Evolutionary conservation across 2,329 filamentous ascomycete genomes (phyloP).

Genomic region (Phaeosphaeria sp.): DNA sequence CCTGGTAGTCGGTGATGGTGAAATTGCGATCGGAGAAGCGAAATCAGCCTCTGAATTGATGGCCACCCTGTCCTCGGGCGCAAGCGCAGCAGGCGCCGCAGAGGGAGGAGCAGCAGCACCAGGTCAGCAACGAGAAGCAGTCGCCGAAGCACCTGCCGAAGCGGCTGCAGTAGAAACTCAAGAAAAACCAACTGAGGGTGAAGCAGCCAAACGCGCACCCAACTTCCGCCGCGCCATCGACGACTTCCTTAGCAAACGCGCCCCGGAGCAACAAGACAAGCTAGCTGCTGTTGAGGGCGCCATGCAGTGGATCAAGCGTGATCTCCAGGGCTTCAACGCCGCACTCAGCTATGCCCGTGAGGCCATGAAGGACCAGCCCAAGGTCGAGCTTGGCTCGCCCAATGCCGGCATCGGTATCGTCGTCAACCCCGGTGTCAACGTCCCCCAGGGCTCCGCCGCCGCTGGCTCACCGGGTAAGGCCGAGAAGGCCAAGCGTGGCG

Average conservation of each 20-base stretch:
- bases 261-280: slow-evolving; percentile 20
- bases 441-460: slow-evolving; percentile 46
- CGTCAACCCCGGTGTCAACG: slow-evolving; percentile 48
- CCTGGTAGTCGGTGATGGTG: slow-evolving; percentile 62
- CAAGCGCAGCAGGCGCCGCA: slow-evolving; percentile 33
- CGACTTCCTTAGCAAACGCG: slow-evolving; percentile 36
- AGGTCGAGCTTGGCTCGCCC: slow-evolving; percentile 58
- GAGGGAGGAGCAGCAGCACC: slow-evolving; percentile 21
- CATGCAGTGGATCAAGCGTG: slow-evolving; percentile 54
- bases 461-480: slow-evolving; percentile 30
- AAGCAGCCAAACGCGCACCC: slow-evolving; percentile 30
- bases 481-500: slow-evolving; percentile 29
- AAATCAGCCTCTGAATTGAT: slow-evolving; percentile 52
- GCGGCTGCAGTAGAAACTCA: slow-evolving; percentile 15
- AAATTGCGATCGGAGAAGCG: slow-evolving; percentile 56
- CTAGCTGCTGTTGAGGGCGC: slow-evolving; percentile 42
- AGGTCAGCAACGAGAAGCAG: slow-evolving; percentile 26
- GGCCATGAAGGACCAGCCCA: slow-evolving; percentile 55
- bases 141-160: slow-evolving; percentile 10
- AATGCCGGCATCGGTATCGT: slow-evolving; percentile 51
- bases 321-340: slow-evolving; percentile 56
- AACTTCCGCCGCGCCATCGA: slow-evolving; percentile 35
- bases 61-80: slow-evolving; percentile 53
- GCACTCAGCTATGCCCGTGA: slow-evolving; percentile 57
- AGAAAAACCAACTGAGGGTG: not conserved